Percentiles rank a stretch among this genome's conserved stretches.
These are phyloP conservation scores for Cercospora sesami DNA, from an alignment of 2,329 filamentous ascomycete genomes.

Conservation along the genomic window DNA sequence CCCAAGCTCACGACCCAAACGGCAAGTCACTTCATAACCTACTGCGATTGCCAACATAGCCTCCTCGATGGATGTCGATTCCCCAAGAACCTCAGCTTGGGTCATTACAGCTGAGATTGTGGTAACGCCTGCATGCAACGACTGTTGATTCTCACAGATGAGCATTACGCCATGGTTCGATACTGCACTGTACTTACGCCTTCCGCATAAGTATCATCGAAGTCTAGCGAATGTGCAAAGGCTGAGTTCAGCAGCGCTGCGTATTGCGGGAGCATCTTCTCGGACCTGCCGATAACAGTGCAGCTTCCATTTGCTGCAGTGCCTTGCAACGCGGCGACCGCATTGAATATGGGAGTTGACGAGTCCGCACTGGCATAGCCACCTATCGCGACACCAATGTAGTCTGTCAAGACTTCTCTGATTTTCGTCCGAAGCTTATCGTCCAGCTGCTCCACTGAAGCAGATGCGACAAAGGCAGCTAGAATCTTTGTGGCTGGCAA, in stretches of 20 bases:
- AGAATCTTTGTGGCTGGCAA: constrained; percentile 33
- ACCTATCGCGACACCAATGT: constrained; percentile 34
- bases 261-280: constrained; percentile 41
- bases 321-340: constrained; percentile 33
- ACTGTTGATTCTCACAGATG: constrained; percentile 19
- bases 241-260: constrained; percentile 47
- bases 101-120: constrained; percentile 43
- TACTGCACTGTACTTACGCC: constrained; percentile 26
- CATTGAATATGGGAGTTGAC: constrained; percentile 31
- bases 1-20: constrained; percentile 39
- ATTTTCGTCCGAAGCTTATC: constrained; percentile 29
- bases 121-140: constrained; percentile 46
- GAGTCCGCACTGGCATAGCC: constrained; percentile 33
- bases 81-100: constrained; percentile 35
- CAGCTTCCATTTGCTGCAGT: constrained; percentile 28
- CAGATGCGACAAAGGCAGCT: constrained; percentile 31
- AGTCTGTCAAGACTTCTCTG: constrained; percentile 38
- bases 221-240: constrained; percentile 48
- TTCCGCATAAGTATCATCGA: constrained; percentile 49
- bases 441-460: constrained; percentile 26
- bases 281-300: constrained; percentile 42
- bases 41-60: constrained; percentile 40
- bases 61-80: constrained; percentile 21
- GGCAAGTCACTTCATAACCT: constrained; percentile 41
- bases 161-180: neutral